Evolutionary conservation across 2,329 filamentous ascomycete genomes (phyloP), one percentile per base, ranked within the genome.

Genomic region (Thielaviopsis musarum): DNA sequence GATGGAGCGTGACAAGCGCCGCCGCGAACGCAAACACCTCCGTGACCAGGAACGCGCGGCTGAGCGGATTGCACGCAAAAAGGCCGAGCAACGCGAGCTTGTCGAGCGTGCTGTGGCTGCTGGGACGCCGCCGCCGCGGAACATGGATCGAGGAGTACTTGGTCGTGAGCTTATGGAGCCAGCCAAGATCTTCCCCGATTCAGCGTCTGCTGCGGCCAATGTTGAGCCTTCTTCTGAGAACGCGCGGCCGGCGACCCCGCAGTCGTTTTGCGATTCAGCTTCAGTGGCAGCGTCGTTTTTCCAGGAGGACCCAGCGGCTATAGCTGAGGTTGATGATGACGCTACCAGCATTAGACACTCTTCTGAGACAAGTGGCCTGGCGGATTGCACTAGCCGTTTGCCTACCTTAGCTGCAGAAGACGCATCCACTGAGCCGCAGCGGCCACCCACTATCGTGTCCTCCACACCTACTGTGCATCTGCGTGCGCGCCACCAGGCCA

Each of bases 1-100:
- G 30, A 85, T 98, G 80, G 93, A 98, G 66, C 78, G 93, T 62
- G 93, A 98, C 67, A 79, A 84, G 64, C 81, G 91, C 66, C 80
- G 93, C 60, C 82, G 80, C 64, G 88, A 95, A 64, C 82, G 83
- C 68, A 91, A 87, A 71, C 80, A 78, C 58, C 75, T 79, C 60
- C 77, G 77, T 45, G 85, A 91, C 22, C 80, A 83, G 63, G 82
- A 88, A 63, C 81, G 78, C 63, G 71, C 84, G 24, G 82, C 86
- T 64, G 78, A 78, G 56, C 53, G 60, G 10, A 61, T 61, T 49
- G 52, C 60, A 12, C 56, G 60, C 21, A 61, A 59, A 38, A 52
- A 57, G 41, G 60, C 60, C 34, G 57, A 62, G 26, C 54, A 60
- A n/a, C 38, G 15, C 19, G 58, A 22, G 7, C 26, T 54, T 22